phyloP scores from a whole-genome alignment of 176 grass and related monocot species.

The Carex pumila region DNA sequence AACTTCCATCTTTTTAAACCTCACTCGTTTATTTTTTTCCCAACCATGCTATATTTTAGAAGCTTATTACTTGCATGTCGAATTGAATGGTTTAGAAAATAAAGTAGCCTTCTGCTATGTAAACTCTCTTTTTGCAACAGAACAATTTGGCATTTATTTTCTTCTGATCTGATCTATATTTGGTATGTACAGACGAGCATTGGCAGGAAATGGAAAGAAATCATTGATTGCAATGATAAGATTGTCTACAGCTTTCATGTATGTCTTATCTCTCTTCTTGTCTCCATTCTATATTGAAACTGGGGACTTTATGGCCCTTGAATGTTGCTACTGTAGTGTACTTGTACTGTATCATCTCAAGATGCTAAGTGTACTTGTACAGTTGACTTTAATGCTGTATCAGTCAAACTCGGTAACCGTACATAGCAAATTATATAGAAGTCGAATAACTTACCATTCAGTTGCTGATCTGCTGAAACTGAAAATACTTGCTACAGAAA shows the following conservation, averaged over 20 bases:
- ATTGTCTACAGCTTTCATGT: conserved; percentile 94
- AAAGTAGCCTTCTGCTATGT: background rate
- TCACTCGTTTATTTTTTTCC: background rate
- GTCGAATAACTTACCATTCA: background rate
- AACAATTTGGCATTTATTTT: background rate
- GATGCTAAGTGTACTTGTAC: background rate
- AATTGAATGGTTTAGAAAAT: background rate
- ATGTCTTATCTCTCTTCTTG: conserved; percentile 23
- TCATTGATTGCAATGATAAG: conserved; percentile 85
- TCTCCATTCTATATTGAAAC: background rate
- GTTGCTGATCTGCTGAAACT: background rate
- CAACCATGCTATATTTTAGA: background rate
- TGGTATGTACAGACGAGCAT: conserved; percentile 63
- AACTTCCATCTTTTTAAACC: background rate
- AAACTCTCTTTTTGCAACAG: background rate
- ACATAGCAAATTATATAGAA: background rate
- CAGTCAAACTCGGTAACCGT: background rate
- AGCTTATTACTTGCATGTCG: background rate
- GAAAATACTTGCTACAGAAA: background rate
- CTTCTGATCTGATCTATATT: background rate
- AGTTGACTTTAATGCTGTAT: background rate
- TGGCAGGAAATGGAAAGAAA: conserved; percentile 99
- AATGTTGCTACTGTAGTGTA: background rate
- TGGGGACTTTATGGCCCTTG: background rate
- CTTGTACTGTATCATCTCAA: background rate